Conservation (phyloP, 306 rosid species). For the Acacia acuminata region DNA sequence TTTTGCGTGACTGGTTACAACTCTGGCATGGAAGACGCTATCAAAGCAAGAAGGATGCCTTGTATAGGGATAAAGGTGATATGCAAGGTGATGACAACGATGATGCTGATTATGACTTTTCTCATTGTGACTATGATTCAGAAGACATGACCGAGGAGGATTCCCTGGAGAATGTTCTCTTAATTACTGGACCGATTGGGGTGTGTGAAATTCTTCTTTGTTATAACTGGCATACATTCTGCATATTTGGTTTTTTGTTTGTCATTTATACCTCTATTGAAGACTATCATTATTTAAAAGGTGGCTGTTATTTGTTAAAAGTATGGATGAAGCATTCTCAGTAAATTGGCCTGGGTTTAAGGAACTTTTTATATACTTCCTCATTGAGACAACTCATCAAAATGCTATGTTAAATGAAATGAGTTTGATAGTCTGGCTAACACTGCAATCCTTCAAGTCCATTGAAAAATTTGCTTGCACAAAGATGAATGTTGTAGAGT, state of each 20-base stretch:
- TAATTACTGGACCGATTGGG: conserved; percentile 87
- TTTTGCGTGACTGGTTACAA: conserved; percentile 73
- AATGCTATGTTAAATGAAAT: background rate
- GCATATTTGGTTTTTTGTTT: conserved; percentile 15
- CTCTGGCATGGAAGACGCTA: conserved; percentile 64
- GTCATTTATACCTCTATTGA: conserved; percentile 19
- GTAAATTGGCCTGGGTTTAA: background rate
- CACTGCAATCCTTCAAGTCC: conserved; percentile 1
- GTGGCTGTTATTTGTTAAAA: conserved; percentile 19
- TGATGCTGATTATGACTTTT: conserved; percentile 37
- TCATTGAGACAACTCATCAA: background rate
- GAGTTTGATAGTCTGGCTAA: background rate
- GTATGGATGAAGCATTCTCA: background rate
- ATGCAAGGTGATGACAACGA: conserved; percentile 8
- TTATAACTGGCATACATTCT: conserved; percentile 15
- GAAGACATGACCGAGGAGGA: conserved; percentile 46
- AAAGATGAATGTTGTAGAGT: background rate
- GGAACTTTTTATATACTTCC: background rate
- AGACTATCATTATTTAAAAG: conserved; percentile 12
- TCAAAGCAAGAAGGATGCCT: conserved; percentile 43
- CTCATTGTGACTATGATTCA: conserved; percentile 51
- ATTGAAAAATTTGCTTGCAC: background rate
- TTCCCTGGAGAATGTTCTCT: conserved; percentile 62
- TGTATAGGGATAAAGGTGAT: conserved; percentile 36
- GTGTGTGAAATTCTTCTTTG: conserved; percentile 43